phyloP scores from a whole-genome alignment of 176 grass and related monocot species.

The Zea luxurians region DNA sequence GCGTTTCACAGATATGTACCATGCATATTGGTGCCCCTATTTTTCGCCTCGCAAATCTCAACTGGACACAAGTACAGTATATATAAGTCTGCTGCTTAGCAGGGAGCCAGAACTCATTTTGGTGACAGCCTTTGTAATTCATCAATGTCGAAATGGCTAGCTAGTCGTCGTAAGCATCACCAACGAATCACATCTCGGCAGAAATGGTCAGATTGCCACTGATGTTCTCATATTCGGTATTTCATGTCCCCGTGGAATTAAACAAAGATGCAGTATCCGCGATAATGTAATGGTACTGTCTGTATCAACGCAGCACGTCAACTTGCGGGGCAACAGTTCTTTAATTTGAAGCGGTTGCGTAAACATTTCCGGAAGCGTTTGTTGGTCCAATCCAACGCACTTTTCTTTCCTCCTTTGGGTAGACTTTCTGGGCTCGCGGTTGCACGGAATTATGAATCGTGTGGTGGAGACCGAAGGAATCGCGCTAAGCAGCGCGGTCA shows the following conservation, averaged over 20 bases:
- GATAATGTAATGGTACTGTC: constrained; percentile 21
- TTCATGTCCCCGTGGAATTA: constrained; percentile 36
- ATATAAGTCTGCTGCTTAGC: constrained; percentile 22
- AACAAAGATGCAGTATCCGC: constrained; percentile 29
- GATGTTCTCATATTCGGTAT: constrained; percentile 29
- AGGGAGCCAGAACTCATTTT: constrained; percentile 36
- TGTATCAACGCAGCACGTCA: constrained; percentile 37
- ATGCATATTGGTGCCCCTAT: background rate
- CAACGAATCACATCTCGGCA: constrained; percentile 38
- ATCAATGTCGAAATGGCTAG: constrained; percentile 10
- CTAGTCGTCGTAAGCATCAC: constrained; percentile 32
- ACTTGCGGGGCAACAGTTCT: constrained; percentile 18
- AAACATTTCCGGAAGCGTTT: background rate
- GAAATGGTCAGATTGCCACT: constrained; percentile 38
- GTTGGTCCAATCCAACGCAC: background rate
- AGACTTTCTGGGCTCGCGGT: background rate
- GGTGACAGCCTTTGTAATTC: constrained; percentile 17
- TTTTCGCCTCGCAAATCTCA: background rate
- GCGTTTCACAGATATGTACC: constrained; percentile 23
- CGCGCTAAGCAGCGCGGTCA: background rate
- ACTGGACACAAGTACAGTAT: constrained; percentile 10
- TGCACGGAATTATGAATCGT: background rate
- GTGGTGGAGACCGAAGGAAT: background rate
- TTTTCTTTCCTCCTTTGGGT: background rate
- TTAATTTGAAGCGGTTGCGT: constrained; percentile 17